Conservation (phyloP, 164 flowering plant genomes). For the Saururus chinensis region DNA sequence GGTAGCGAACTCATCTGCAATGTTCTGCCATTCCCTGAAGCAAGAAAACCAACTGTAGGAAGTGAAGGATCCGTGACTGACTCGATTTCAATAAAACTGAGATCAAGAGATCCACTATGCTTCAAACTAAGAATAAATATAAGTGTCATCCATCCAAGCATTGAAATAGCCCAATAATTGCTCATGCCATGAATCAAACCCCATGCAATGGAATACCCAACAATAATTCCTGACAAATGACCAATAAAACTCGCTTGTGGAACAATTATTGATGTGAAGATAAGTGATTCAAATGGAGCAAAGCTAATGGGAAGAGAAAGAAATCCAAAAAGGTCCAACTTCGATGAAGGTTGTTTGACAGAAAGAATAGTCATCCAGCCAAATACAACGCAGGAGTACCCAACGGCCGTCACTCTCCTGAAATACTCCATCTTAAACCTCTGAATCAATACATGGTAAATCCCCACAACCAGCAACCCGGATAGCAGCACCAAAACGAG, state of each 20-base stretch:
- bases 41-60: constrained; percentile 69
- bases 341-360: constrained; percentile 82
- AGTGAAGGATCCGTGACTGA: constrained; percentile 68
- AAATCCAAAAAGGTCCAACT: constrained; percentile 83
- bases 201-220: constrained; percentile 89
- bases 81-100: constrained; percentile 75
- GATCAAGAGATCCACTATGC: constrained; percentile 63
- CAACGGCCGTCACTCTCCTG: constrained; percentile 89
- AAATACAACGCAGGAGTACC: constrained; percentile 96
- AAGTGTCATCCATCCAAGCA: constrained; percentile 84
- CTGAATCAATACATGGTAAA: constrained; percentile 66
- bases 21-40: constrained; percentile 59
- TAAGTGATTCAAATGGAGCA: constrained; percentile 91
- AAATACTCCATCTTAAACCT: constrained; percentile 81
- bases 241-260: constrained; percentile 98
- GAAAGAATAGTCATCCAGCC: constrained; percentile 98
- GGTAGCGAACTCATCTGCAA: constrained; percentile 59
- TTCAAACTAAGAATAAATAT: constrained; percentile 71
- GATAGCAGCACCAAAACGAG: constrained; percentile 72
- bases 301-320: constrained; percentile 92
- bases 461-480: constrained; percentile 55
- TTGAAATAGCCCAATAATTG: constrained; percentile 86
- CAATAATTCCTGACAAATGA: constrained; percentile 84
- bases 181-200: constrained; percentile 95
- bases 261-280: constrained; percentile 91